Evolutionary conservation across 1,139 yeast genomes (phyloP), one percentile per base, ranked within the genome.

Genomic region (Ogataea hybrid): DNA sequence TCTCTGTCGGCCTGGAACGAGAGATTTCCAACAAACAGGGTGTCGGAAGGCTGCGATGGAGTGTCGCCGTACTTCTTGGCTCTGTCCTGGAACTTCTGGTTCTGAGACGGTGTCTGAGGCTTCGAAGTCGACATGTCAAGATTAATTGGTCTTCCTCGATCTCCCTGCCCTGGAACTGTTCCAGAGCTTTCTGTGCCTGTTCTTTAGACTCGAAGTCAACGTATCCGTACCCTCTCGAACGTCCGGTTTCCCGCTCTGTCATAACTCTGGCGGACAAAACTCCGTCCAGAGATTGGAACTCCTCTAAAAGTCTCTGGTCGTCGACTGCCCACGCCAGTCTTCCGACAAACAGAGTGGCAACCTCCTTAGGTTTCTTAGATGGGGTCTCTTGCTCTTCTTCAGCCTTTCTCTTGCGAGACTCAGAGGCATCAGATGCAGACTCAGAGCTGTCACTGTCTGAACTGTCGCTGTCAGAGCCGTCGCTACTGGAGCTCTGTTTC

Each of bases 221-320:
- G 71, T 92, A 92, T 61, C 98, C 98, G 75, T 85, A 92, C 65
- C 98, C 98, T 77, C 94, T 84, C 43, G 96, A 87, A 71, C 87
- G 86, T 57, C 96, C 96, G 46, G 94, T 76, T 53, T 82, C 85
- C 71, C 94, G 84, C 70, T 92, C 97, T 71, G 83, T 81, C 63
- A 92, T 86, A 56, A 92, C 96, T 73, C 98, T 84, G 53, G 97
- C 97, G 58, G 82, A 67, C 35, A 78, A 59, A 49, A 89, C 92
- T 67, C 95, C 95, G 37, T 90, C 95, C 54, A 78, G 64, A 51
- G 77, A 77, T 64, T 83, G 89, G 65, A 92, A 92, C 72, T 88
- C 97, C 54, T 82, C 73, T 67, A 75, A 75, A 66, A 92, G 80
- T 96, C 96, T 86, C 47, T 81, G 95, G 63, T 89, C 97, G 62